Evolutionary conservation across 768 basidiomycete species (phyloP), one percentile per base, ranked within the genome.

Genomic region (Ephemerocybe angulata): DNA sequence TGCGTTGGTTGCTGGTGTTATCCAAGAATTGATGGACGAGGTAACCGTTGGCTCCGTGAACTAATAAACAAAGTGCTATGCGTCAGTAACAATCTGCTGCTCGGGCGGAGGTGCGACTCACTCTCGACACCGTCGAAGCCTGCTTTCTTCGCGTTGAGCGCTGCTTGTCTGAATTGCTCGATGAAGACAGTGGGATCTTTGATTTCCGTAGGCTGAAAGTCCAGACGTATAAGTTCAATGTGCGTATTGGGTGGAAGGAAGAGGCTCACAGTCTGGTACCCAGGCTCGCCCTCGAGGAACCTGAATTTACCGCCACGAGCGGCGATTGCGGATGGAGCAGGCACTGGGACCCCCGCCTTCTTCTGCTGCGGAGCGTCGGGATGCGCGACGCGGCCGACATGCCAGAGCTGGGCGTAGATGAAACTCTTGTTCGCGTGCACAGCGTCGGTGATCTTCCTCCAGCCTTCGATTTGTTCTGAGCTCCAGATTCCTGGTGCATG

Each of bases 81-180:
- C n/a, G n/a, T n/a, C n/a, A n/a, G n/a, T 44, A 53, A 10, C 8
- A 6, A 15, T n/a, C 17, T 24, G 22, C 11, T 19, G 30, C 29
- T 5, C 50, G 43, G 33, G 46, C 38, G 41, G 37, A 22, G 54
- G 15, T 21, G 3, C 21, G 3, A 59, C 72, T 51, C 61, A 77
- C 77, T 53, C 66, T 83, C 80, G 24, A 81, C 74, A 4, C 81
- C 81, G 58, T 84, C 82, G 59, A 81, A 82, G 2, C 81, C 82
- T 17, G 79, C 78, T 49, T 70, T 68, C 41, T 77, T 77, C 1
- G 80, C 80, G 46, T 77, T 77, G 28, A 70, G 50, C 2, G 79
- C 80, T 1, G 79, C 76, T 51, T 72, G 59, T 50, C 70, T 76
- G 65, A 69, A 81, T 30, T 66, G 63, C 10, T 67, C 63, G 24